Conservation (phyloP, 2,329 filamentous ascomycete species). For the Plectosphaerella sp. region DNA sequence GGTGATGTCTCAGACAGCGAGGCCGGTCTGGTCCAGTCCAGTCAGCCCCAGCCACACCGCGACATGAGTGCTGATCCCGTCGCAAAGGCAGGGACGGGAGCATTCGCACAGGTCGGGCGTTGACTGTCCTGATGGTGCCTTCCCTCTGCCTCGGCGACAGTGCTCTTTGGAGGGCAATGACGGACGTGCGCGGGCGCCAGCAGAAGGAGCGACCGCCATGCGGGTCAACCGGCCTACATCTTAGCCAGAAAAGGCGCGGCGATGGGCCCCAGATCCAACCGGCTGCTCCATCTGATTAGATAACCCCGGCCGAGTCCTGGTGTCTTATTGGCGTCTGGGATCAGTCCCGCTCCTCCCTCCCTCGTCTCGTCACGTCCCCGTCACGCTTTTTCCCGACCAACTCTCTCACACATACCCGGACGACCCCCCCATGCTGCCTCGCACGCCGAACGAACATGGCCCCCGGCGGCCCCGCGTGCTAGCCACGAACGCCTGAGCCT, state of each 20-base stretch:
- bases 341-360: not conserved
- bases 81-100: not conserved
- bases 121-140: not conserved
- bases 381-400: not conserved
- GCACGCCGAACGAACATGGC: too few relatives aligned
- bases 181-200: not conserved
- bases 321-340: not conserved
- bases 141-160: not conserved
- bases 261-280: not conserved
- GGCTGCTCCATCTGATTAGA: not conserved
- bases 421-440: too few relatives aligned
- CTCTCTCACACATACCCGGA: not conserved
- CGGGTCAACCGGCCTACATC: not conserved
- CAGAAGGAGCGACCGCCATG: not conserved
- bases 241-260: not conserved
- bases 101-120: not conserved
- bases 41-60: not conserved
- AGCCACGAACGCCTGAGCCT: not conserved
- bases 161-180: not conserved
- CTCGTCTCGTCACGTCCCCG: not conserved
- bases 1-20: slow-evolving; percentile 7
- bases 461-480: not conserved
- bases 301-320: not conserved
- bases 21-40: slow-evolving; percentile 5
- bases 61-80: not conserved